These are phyloP conservation scores for Pseudotsuga menziesii DNA, from an alignment of 75 land plant genomes.

Conservation along the genomic window DNA sequence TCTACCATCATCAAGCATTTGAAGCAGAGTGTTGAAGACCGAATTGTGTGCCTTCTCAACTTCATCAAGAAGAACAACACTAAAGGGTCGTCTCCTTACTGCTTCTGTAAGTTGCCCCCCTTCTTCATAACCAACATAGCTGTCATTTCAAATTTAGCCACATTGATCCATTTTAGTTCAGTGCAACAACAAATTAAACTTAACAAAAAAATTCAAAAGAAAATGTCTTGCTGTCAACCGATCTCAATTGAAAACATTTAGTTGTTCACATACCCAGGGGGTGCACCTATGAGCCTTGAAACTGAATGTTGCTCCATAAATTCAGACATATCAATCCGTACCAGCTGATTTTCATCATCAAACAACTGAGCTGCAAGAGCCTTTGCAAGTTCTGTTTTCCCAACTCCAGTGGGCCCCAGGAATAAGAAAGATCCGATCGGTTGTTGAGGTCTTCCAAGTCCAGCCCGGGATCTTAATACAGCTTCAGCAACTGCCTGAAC, in stretches of 20 bases:
- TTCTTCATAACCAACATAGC: slow-evolving; percentile 97
- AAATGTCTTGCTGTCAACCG: too few species aligned
- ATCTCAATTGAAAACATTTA: too few species aligned
- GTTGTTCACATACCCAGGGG: slow-evolving; percentile 71
- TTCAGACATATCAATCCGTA: slow-evolving; percentile 88
- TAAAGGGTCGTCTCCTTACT: slow-evolving; percentile 89
- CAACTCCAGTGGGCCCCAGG: slow-evolving; percentile 98
- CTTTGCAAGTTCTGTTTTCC: slow-evolving; percentile 94
- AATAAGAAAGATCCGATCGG: slow-evolving; percentile 90
- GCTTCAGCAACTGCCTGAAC: slow-evolving; percentile 91
- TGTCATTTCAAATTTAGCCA: slow-evolving; percentile 10
- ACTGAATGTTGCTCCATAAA: slow-evolving; percentile 93
- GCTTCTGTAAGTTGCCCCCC: slow-evolving; percentile 96
- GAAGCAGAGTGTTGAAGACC: slow-evolving; percentile 90
- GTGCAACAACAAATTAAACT: too few species aligned
- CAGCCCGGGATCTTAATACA: slow-evolving; percentile 88
- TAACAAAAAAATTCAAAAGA: too few species aligned
- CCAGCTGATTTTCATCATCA: slow-evolving; percentile 67
- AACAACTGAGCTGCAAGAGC: slow-evolving; percentile 89
- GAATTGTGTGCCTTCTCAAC: slow-evolving; percentile 91
- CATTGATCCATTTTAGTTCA: too few species aligned
- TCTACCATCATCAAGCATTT: slow-evolving; percentile 91
- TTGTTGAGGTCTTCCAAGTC: slow-evolving; percentile 85
- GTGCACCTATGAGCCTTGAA: slow-evolving; percentile 83
- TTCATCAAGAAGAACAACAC: slow-evolving; percentile 92